Evolutionary conservation across 257 asterid genomes (phyloP).

Genomic region (Nyctanthes arbortristis): DNA sequence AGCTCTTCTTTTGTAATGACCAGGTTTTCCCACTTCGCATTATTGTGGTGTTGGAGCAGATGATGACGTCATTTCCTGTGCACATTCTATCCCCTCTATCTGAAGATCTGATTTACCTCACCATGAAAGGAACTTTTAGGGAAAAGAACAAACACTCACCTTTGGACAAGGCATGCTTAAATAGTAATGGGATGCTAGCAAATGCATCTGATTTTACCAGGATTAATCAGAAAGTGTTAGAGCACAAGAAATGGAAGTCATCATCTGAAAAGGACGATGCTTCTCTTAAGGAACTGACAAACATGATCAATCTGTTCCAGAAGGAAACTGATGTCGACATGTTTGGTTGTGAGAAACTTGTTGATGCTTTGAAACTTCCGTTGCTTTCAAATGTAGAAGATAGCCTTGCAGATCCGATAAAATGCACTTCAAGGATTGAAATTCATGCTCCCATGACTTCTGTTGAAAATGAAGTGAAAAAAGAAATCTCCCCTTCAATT

Average conservation of each 20-base stretch:
- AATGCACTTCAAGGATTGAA: constrained; percentile 24
- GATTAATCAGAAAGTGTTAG: constrained; percentile 43
- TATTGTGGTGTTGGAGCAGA: constrained; percentile 46
- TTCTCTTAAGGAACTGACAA: constrained; percentile 28
- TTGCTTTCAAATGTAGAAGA: constrained; percentile 54
- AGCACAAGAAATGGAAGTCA: constrained; percentile 45
- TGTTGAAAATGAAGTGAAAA: constrained; percentile 33
- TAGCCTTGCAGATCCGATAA: constrained; percentile 36
- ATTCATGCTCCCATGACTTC: not conserved
- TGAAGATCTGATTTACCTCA: constrained; percentile 51
- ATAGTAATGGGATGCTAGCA: constrained; percentile 33
- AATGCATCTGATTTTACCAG: constrained; percentile 56
- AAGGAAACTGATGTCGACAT: constrained; percentile 52
- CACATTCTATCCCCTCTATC: constrained; percentile 74
- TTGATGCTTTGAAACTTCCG: constrained; percentile 79
- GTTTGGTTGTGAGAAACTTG: constrained; percentile 68
- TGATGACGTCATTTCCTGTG: constrained; percentile 72
- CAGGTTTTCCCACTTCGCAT: constrained; percentile 15
- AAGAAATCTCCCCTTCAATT: constrained; percentile 32
- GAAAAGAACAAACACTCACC: constrained; percentile 46
- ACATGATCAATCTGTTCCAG: constrained; percentile 28
- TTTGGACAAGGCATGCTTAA: constrained; percentile 35
- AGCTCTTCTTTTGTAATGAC: not conserved
- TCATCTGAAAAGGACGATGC: constrained; percentile 37
- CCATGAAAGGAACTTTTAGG: constrained; percentile 39